Evolutionary conservation across 176 grass and related monocot species (phyloP).

Genomic region (Oryza longistaminata): DNA sequence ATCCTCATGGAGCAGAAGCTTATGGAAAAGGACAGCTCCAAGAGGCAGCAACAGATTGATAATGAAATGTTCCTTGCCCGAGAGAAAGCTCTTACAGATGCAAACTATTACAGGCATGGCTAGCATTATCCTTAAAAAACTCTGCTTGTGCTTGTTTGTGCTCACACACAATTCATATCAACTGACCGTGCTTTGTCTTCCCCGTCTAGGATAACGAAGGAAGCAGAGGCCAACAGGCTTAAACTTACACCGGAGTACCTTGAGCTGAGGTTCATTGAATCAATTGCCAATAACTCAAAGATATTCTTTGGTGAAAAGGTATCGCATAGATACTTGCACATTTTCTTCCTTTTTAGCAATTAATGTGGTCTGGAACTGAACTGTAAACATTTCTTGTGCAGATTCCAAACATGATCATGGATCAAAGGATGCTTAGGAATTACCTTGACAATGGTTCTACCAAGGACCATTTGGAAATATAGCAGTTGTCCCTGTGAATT

Average conservation of each 20-base stretch:
- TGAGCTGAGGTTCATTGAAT: conserved; percentile 94
- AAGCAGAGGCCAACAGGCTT: conserved; percentile 91
- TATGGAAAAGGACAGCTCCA: conserved; percentile 90
- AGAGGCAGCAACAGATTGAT: conserved; percentile 87
- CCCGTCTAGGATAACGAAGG: conserved; percentile 68
- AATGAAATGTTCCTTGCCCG: conserved; percentile 95
- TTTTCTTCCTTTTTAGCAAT: conserved; percentile 24
- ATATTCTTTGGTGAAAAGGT: conserved; percentile 99
- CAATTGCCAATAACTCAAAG: conserved; percentile 92
- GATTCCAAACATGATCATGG: conserved; percentile 41
- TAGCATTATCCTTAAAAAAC: background rate
- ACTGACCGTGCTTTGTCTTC: conserved; percentile 14
- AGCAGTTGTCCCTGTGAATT: conserved; percentile 8
- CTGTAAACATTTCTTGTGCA: background rate
- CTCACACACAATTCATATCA: background rate
- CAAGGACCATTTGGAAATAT: conserved; percentile 39
- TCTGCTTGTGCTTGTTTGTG: background rate
- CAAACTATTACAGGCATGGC: conserved; percentile 71
- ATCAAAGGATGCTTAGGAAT: conserved; percentile 37
- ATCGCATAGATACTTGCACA: background rate
- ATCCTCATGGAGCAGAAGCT: conserved; percentile 98
- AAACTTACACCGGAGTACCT: conserved; percentile 94
- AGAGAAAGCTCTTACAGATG: conserved; percentile 81
- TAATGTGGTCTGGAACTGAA: conserved; percentile 12
- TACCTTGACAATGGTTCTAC: conserved; percentile 6